Percentiles rank a stretch among this genome's conserved stretches.
These are phyloP conservation scores for Trichophyton benhamiae DNA, from an alignment of 2,329 filamentous ascomycete species.

Conservation along the genomic window DNA sequence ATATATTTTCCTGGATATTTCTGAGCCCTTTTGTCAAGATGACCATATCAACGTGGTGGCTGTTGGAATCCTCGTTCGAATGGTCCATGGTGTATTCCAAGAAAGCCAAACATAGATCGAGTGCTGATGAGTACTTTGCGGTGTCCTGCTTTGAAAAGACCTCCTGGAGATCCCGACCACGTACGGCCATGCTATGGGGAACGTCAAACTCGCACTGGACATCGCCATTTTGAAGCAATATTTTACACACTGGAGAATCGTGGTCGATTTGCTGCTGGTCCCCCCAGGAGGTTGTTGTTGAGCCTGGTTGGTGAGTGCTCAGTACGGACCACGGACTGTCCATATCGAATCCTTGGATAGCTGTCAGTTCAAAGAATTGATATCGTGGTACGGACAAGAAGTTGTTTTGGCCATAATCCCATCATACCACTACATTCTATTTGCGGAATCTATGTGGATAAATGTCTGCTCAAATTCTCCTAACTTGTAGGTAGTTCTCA, in stretches of 20 bases:
- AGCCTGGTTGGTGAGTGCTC: not conserved
- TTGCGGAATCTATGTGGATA: too few relatives aligned
- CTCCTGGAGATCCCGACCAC: not conserved
- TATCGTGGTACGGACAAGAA: too few relatives aligned
- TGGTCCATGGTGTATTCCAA: not conserved
- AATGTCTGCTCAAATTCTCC: too few relatives aligned
- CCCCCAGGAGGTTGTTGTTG: not conserved
- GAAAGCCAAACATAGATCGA: not conserved
- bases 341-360: not conserved
- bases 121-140: not conserved
- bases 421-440: too few relatives aligned
- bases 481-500: too few relatives aligned
- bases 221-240: not conserved
- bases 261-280: not conserved
- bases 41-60: not conserved
- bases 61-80: not conserved
- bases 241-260: not conserved
- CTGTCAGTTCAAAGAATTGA: too few relatives aligned
- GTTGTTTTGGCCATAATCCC: too few relatives aligned
- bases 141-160: not conserved
- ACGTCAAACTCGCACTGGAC: not conserved
- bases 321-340: not conserved
- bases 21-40: not conserved
- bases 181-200: not conserved
- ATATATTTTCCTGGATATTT: not conserved